Conservation (phyloP, 352 stramenopile species). For the Saprolegnia diclina region DNA sequence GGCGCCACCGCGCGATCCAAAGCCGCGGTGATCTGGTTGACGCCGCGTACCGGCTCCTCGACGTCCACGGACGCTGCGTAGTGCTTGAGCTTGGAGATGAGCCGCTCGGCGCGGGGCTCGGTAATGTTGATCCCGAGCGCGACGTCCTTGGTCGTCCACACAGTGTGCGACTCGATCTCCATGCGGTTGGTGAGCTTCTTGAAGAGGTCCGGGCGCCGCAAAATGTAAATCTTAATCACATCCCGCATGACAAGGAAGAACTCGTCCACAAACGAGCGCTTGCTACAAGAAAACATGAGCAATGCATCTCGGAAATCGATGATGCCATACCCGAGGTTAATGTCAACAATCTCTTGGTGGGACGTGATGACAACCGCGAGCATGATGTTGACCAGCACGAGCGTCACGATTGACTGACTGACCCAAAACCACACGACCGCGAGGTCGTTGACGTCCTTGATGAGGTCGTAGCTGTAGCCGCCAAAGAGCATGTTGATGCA, state of each 20-base stretch:
- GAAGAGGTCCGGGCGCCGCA: not conserved
- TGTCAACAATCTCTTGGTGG: conserved; percentile 10
- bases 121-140: not conserved
- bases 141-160: not conserved
- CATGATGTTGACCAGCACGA: conserved; percentile 69
- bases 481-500: conserved; percentile 70
- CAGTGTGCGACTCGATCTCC: not conserved
- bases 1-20: not conserved
- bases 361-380: conserved; percentile 44
- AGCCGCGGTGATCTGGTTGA: not conserved
- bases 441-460: conserved; percentile 43
- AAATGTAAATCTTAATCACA: not conserved
- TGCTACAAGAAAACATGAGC: not conserved
- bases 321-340: not conserved
- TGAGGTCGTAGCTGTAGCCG: conserved; percentile 48
- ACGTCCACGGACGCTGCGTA: not conserved
- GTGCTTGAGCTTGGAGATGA: conserved; percentile 2
- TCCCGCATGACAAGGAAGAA: not conserved
- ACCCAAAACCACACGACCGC: conserved; percentile 60
- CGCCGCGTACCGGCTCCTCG: not conserved
- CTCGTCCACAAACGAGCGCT: conserved; percentile 9
- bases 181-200: not conserved
- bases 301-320: not conserved
- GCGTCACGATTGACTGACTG: conserved; percentile 54
- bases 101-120: not conserved